Evolutionary conservation across 2,329 filamentous ascomycete genomes (phyloP).

Genomic region (Triangularia setosa): DNA sequence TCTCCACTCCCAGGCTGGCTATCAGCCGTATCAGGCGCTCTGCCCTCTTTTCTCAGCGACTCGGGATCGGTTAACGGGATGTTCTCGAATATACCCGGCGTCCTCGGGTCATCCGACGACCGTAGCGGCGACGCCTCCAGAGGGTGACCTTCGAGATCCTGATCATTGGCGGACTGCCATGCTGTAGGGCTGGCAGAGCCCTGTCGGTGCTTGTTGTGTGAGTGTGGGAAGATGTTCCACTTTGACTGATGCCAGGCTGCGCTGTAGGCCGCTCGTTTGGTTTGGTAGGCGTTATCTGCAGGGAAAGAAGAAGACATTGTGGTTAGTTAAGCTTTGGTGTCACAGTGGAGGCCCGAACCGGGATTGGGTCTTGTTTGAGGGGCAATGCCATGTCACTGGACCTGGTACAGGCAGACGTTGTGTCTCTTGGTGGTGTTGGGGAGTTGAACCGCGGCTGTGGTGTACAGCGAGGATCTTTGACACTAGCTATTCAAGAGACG

Average conservation of each 20-base stretch:
- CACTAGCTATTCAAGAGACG: background rate
- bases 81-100: background rate
- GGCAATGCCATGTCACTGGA: background rate
- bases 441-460: background rate
- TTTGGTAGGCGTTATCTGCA: slow-evolving; percentile 45
- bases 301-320: slow-evolving; percentile 2
- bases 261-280: slow-evolving; percentile 43
- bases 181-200: slow-evolving; percentile 30
- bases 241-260: slow-evolving; percentile 39
- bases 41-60: slow-evolving; percentile 1
- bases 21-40: background rate
- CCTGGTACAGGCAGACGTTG: background rate
- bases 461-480: background rate
- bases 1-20: background rate
- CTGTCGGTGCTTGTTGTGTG: slow-evolving; percentile 31
- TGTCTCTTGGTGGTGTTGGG: background rate
- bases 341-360: background rate
- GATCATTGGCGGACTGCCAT: slow-evolving; percentile 33
- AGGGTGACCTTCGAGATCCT: slow-evolving; percentile 23
- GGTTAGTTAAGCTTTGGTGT: background rate
- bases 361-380: background rate
- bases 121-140: background rate
- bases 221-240: slow-evolving; percentile 45
- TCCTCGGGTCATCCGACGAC: background rate
- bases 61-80: background rate